These are phyloP conservation scores for Mycena chlorophos DNA, from an alignment of 768 basidiomycete genomes.

Conservation along the genomic window DNA sequence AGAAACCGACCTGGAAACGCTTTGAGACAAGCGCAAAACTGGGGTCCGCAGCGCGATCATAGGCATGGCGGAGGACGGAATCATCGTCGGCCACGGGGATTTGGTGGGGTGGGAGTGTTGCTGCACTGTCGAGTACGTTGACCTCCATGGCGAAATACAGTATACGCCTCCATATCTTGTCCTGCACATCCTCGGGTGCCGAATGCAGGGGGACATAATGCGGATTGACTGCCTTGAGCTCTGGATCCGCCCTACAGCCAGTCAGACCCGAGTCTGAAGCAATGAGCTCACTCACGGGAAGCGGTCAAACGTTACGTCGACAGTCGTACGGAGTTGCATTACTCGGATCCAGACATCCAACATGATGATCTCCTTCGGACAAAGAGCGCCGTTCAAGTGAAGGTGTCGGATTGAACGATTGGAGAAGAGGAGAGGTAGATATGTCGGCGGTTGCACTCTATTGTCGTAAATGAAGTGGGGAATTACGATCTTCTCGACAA, in stretches of 20 bases:
- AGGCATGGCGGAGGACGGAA: not conserved
- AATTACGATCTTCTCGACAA: not conserved
- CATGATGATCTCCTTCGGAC: not conserved
- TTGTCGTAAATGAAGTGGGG: not conserved
- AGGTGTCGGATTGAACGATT: not conserved
- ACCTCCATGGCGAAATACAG: not conserved
- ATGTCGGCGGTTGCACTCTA: not conserved
- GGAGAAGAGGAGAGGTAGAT: not conserved
- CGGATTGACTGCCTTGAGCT: no score
- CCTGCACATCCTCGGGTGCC: not conserved
- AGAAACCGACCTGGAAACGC: not conserved
- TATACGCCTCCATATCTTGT: not conserved
- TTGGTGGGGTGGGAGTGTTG: not conserved
- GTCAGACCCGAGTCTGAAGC: no score
- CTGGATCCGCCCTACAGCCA: no score
- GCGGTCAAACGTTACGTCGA: not conserved
- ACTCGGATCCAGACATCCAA: not conserved
- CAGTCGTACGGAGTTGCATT: not conserved
- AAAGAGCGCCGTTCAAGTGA: not conserved
- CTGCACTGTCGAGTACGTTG: not conserved
- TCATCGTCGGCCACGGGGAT: not conserved
- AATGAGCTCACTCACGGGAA: not conserved
- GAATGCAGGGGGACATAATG: not conserved
- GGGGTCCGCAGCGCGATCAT: not conserved
- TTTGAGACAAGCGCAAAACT: not conserved